Evolutionary conservation across 257 asterid species (phyloP).

Genomic region (Perilla frutescens): DNA sequence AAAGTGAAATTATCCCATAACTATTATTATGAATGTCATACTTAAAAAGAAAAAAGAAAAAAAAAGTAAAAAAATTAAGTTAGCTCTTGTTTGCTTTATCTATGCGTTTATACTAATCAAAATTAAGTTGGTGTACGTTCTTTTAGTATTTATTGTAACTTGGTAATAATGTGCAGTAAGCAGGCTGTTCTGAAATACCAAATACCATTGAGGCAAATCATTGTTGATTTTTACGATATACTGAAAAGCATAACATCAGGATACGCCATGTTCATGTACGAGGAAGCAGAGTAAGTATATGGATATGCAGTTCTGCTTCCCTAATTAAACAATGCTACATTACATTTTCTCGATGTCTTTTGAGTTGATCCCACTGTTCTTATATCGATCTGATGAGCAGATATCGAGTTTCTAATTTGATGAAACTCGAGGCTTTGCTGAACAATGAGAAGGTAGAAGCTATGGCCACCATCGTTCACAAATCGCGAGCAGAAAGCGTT

Average conservation of each 20-base stretch:
- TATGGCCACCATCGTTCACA: conserved; percentile 32
- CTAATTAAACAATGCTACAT: too few species aligned
- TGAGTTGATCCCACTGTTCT: not conserved
- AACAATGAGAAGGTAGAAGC: conserved; percentile 21
- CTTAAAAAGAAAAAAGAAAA: too few species aligned
- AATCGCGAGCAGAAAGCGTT: conserved; percentile 12
- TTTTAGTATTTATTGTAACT: too few species aligned
- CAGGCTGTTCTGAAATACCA: conserved; percentile 76
- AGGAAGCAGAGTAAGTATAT: conserved; percentile 29
- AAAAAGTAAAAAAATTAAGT: too few species aligned
- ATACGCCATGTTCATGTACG: conserved; percentile 50
- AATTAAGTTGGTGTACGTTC: too few species aligned
- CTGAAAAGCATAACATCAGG: conserved; percentile 84
- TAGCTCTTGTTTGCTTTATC: too few species aligned
- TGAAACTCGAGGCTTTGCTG: conserved; percentile 26
- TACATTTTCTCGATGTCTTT: too few species aligned
- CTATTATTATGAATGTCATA: too few species aligned
- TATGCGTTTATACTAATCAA: too few species aligned
- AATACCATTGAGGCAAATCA: conserved; percentile 81
- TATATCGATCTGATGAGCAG: not conserved
- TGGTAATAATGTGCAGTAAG: conserved; percentile 51
- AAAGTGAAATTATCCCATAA: too few species aligned
- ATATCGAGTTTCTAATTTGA: conserved; percentile 12
- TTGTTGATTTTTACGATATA: conserved; percentile 82
- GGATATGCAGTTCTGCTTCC: too few species aligned